These are phyloP conservation scores for Alternaria sp. DNA, from an alignment of 2,329 filamentous ascomycete species.

Conservation along the genomic window DNA sequence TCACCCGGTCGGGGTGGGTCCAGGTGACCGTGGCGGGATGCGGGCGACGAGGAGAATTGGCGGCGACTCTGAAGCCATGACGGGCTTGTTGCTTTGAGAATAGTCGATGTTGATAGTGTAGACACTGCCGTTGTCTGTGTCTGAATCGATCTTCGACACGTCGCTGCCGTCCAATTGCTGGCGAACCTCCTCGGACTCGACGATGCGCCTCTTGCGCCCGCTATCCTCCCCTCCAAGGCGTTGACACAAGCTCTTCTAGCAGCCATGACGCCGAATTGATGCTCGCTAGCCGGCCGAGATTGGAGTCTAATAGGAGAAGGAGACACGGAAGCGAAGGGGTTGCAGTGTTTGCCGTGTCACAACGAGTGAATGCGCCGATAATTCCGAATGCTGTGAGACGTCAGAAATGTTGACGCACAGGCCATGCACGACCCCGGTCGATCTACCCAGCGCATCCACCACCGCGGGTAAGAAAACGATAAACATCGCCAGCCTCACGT, in stretches of 20 bases:
- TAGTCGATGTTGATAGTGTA: background rate
- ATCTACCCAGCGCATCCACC: slow-evolving; percentile 13
- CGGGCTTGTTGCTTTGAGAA: slow-evolving; percentile 2
- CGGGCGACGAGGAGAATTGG: slow-evolving; percentile 70
- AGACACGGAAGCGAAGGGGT: background rate
- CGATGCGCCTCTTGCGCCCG: slow-evolving; percentile 15
- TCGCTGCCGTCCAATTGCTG: slow-evolving; percentile 21
- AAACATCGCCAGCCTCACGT: slow-evolving; percentile 8
- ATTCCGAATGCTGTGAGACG: slow-evolving; percentile 25
- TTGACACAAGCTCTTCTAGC: slow-evolving; percentile 15
- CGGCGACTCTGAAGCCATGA: slow-evolving; percentile 35
- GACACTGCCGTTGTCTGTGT: background rate
- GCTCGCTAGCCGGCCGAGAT: background rate
- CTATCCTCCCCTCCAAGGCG: slow-evolving; percentile 2
- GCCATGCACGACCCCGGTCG: slow-evolving; percentile 3
- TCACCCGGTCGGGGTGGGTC: slow-evolving; percentile 86
- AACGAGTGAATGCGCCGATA: slow-evolving; percentile 10
- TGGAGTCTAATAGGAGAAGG: background rate
- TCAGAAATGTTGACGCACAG: slow-evolving; percentile 18
- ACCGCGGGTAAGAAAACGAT: slow-evolving; percentile 10
- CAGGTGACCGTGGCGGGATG: slow-evolving; percentile 76
- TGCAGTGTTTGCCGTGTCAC: slow-evolving; percentile 6
- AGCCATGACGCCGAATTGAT: slow-evolving; percentile 14
- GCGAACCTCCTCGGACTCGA: slow-evolving; percentile 21
- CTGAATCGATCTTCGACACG: background rate